Percentiles rank a stretch among this genome's conserved stretches.
phyloP scores from a whole-genome alignment of 768 basidiomycete genomes.

The Aureoboletus auriporus region DNA sequence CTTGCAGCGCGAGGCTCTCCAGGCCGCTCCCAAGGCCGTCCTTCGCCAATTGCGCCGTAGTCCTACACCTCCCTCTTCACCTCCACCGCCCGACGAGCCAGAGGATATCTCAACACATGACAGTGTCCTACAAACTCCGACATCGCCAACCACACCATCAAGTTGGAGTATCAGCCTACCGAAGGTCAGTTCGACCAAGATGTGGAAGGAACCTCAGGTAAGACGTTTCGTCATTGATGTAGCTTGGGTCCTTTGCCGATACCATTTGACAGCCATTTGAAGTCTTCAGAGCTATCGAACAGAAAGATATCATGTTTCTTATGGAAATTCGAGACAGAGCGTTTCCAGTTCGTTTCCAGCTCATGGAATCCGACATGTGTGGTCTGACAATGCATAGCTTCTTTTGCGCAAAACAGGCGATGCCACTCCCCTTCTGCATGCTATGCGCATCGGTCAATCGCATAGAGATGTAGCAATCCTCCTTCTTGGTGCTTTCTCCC shows the following conservation, averaged over 20 bases:
- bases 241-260: neutral
- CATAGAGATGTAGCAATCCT: constrained; percentile 84
- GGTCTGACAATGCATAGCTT: constrained; percentile 39
- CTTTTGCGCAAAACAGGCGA: constrained; percentile 83
- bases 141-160: constrained; percentile 16
- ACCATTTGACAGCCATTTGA: constrained; percentile 45
- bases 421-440: constrained; percentile 86
- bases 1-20: constrained; percentile 66
- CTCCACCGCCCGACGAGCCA: constrained; percentile 19
- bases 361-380: neutral
- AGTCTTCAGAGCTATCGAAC: constrained; percentile 81
- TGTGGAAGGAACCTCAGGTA: constrained; percentile 57
- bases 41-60: constrained; percentile 49
- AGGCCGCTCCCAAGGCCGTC: constrained; percentile 53
- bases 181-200: constrained; percentile 8
- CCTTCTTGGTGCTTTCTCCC: constrained; percentile 84
- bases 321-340: constrained; percentile 81
- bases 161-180: constrained; percentile 15
- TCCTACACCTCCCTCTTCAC: constrained; percentile 35
- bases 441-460: constrained; percentile 73
- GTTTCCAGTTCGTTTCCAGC: constrained; percentile 57
- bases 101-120: constrained; percentile 8
- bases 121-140: constrained; percentile 18
- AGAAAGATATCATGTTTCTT: constrained; percentile 74
- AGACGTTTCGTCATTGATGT: constrained; percentile 2